Base-by-base conservation (phyloP, 116 monocot species). In the Zostera marina region DNA sequence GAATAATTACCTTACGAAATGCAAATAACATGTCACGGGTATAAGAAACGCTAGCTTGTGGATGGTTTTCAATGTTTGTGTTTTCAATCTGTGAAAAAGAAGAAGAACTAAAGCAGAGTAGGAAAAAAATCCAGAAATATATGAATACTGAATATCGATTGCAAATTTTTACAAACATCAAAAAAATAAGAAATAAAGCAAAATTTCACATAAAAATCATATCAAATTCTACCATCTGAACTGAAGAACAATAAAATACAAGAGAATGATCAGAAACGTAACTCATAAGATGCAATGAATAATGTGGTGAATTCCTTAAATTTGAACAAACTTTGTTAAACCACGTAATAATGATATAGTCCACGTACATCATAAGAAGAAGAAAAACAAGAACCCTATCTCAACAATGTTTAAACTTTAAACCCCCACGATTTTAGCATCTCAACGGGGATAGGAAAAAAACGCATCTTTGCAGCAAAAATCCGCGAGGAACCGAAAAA, bases 1-100 rank as follows among this genome's bases (percentile, higher is more conserved):
- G 47, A 48, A 15, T 5, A 23, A 58, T 15, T 67, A 93, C 93
- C 93, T 84, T 77, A 19, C 67, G 72, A 25, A 88, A 68, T 63
- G 84, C 72, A 40, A 88, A 63, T 42, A 93, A 81, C 57, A 81
- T 79, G 16, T 93, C 81, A 46, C 77, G 71, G 40, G 77, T 84
- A 59, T 79, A 93, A 6, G 66, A 68, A 41, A 88, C n/a, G n/a
- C n/a, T n/a, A n/a, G n/a, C 44, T 21, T 66, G 69, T 26, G 88
- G 84, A 44, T 53, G 67, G 6, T 65, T 70, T 17, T 88, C 93
- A 69, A 75, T 84, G 2, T 76, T 60, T 49, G 44, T 19, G n/a
- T 88, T 81, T 25, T 79, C 84, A 59, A 51, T 65, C 93, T 93
- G 66, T 43, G 12, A 61, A 61, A 59, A 41, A 59, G 40, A 11